phyloP scores from a whole-genome alignment of 2,329 filamentous ascomycete species.

The Microdochium paspali region DNA sequence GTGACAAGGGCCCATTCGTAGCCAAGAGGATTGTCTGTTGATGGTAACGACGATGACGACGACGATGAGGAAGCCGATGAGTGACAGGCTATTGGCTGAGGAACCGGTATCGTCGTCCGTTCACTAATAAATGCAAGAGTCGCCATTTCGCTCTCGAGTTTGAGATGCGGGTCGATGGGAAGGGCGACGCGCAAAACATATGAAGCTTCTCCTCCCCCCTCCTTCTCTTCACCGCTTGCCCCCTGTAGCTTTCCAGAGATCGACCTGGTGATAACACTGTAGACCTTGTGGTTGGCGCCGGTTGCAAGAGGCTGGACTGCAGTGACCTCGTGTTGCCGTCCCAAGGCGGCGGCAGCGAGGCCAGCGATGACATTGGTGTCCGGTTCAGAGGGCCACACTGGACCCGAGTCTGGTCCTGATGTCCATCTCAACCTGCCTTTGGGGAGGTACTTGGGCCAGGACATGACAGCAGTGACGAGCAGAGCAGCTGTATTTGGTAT shows the following conservation, averaged over 20 bases:
- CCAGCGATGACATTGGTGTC: not conserved
- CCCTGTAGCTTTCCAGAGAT: not conserved
- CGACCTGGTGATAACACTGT: not conserved
- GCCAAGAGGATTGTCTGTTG: not conserved
- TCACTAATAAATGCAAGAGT: not conserved
- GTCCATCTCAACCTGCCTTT: not conserved
- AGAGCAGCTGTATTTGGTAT: not conserved
- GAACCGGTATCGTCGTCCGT: conserved; percentile 1
- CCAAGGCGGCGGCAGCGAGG: not conserved
- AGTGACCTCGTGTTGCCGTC: not conserved
- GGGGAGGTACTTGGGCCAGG: not conserved
- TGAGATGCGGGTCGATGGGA: conserved; percentile 1
- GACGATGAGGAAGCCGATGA: not conserved
- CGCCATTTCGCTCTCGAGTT: conserved; percentile 2
- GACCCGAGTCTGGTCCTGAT: not conserved
- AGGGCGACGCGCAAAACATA: conserved; percentile 1
- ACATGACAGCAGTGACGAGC: not conserved
- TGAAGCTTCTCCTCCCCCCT: not conserved
- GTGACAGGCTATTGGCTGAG: conserved; percentile 1
- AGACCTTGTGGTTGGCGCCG: conserved; percentile 1
- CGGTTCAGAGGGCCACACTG: conserved; percentile 2
- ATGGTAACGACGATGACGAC: too few species aligned
- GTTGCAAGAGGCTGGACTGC: not conserved
- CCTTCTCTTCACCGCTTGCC: not conserved
- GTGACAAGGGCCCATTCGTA: conserved; percentile 1